Evolutionary conservation across 2,329 filamentous ascomycete species (phyloP).

Genomic region (Colletotrichum sidae): DNA sequence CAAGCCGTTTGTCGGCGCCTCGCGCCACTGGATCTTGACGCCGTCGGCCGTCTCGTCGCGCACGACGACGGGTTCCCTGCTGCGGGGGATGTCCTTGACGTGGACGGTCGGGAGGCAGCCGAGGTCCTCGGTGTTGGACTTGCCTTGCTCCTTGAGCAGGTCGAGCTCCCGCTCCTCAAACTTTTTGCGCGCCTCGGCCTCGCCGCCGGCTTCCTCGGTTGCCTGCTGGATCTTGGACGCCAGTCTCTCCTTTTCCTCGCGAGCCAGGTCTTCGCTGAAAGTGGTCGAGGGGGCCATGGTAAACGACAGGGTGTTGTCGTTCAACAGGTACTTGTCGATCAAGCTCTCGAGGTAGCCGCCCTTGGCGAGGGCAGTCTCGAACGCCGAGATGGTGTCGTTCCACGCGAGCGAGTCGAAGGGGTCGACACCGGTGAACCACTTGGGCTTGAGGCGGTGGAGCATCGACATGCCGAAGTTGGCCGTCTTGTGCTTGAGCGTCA

Average conservation of each 20-base stretch:
- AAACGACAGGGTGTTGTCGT: constrained; percentile 88
- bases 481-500: constrained; percentile 96
- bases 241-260: constrained; percentile 83
- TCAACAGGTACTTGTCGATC: constrained; percentile 90
- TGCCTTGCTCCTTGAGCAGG: constrained; percentile 84
- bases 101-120: constrained; percentile 89
- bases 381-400: constrained; percentile 88
- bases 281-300: constrained; percentile 89
- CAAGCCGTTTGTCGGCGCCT: constrained; percentile 92
- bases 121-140: constrained; percentile 85
- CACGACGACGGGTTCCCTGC: constrained; percentile 70
- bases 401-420: constrained; percentile 92
- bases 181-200: constrained; percentile 76
- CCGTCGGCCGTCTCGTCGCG: constrained; percentile 74
- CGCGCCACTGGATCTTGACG: constrained; percentile 86
- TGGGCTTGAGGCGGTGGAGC: constrained; percentile 87
- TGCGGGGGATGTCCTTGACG: constrained; percentile 87
- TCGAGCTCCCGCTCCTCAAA: constrained; percentile 84
- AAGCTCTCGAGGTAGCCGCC: constrained; percentile 86
- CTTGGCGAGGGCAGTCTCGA: constrained; percentile 80
- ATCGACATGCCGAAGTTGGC: constrained; percentile 93
- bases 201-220: constrained; percentile 74
- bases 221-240: constrained; percentile 78
- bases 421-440: constrained; percentile 96
- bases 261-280: constrained; percentile 78